Base-by-base conservation (phyloP, 805 yeast species). In the Wickerhamiella vanderwaltii region DNA sequence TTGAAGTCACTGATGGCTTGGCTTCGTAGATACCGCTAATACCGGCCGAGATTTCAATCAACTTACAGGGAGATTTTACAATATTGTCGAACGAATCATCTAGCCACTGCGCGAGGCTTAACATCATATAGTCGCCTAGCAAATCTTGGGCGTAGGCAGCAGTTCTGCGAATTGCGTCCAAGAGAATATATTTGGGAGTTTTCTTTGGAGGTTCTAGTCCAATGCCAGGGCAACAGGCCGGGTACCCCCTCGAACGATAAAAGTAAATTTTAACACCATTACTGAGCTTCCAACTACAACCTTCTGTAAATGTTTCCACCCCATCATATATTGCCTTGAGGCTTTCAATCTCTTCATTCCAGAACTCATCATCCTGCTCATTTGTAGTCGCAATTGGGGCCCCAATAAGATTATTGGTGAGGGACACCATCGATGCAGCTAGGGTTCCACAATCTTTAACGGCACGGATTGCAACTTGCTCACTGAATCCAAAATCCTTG, bases 291-390 rank as follows among this genome's bases (percentile, higher is more conserved):
- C 49, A 15, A 11, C 30, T 35, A 39, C 52, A 47, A 4, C 40
- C 12, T 2, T 25, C 29, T 6, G 34, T 40, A 11, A 41, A 24
- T 5, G 12, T 6, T 6, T 29, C 15, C 19, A 73, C 49, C 16
- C 60, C 53, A 15, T 69, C 72, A 43, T 75, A 80, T 17, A 84
- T 73, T 29, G 77, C 69, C 16, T 62, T 55, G 45, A 87, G 59
- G 36, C 85, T 75, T 44, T 79, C 85, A 12, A 77, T 54, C 53
- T 87, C 96, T 54, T 81, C 81, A 0, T 63, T 57, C 95, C 95
- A 87, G 9, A 71, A 53, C 4, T 65, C 72, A 9, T 28, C 39
- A 5, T 19, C 44, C 15, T 29, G 46, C 2, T 25, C 38, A 9
- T 36, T 29, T 5, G 30, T 25, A 17, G 9, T 11, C 12, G 5